Base-by-base conservation (phyloP, 768 basidiomycete genomes). In the Hebeloma cylindrosporum region DNA sequence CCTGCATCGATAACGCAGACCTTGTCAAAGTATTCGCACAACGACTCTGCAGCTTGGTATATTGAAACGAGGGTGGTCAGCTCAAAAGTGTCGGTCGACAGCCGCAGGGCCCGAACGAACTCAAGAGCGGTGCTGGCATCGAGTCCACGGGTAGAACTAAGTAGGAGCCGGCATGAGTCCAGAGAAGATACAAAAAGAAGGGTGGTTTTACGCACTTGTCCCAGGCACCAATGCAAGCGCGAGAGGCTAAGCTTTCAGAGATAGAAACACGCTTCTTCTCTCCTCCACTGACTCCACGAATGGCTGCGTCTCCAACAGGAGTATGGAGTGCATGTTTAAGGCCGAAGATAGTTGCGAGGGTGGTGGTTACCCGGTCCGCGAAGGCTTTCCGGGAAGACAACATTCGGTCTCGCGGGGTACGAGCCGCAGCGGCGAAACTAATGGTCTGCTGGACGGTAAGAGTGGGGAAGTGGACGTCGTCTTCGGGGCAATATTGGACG, bases 381-480 rank as follows among this genome's bases (percentile, higher is more conserved):
- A 69, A 78, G 3, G 67, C 61, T 29, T 68, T 61, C 28, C 82
- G 72, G 8, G 73, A 60, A 10, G 71, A 50, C 3, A 66, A 69
- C 2, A 74, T 40, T 28, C 82, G 78, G 3, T 60, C 68, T 8
- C 69, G 77, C 2, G 91, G 90, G 8, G 78, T 78, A 18, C 89
- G 83, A 9, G 79, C 82, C 48, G 72, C 75, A 0, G 82, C 77
- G 0, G 86, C 83, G 42, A 89, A 87, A 4, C 64, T 66, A 31
- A 96, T 72, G 0, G 89, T 92, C 58, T 92, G 77, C 41, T 79
- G 74, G 18, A 92, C 88, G 8, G 85, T 88, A 14, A 96, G 74
- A 7, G 85, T 88, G 3, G 91, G 86, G 57, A 93, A 87, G 60
- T 93, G 90, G 8, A 88, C 71, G 60, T 94, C 90, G 59, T 92